Evolutionary conservation across 2,329 filamentous ascomycete genomes (phyloP), one percentile per base, ranked within the genome.

Genomic region (Coniochaeta hoffmannii): DNA sequence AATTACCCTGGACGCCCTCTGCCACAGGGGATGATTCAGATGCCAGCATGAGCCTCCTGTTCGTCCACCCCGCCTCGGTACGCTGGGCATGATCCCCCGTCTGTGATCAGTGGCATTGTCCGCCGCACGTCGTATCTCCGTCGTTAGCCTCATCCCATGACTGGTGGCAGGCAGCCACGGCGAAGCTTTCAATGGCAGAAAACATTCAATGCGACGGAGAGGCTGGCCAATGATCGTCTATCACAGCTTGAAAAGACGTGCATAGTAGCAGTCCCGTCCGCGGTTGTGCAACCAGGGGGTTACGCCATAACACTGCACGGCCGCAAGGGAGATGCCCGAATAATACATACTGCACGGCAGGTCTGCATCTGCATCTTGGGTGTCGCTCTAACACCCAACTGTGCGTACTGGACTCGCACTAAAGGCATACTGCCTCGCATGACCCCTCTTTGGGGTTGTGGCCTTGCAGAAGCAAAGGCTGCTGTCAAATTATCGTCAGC

Each of bases 401-500:
- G 15, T 22, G 24, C 34, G 35, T 41, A 24, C 17, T 36, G 22
- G 41, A 46, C 36, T 41, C 9, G 36, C 41, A 46, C 26, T n/a
- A n/a, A n/a, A n/a, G n/a, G n/a, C 10, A 1, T 41, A 24, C 24
- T 5, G 41, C 41, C 24, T 28, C 10, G 41, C 19, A 24, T 46
- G 41, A 41, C 41, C 38, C 41, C 41, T 46, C 22, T 24, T 9
- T 28, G 22, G 24, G 19, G 19, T 46, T 31, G 14, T 46, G 26
- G 49, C 59, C 56, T 28, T 2, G 4, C 41, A 46, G 24, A 46
- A 46, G 41, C 19, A n/a, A n/a, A n/a, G n/a, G n/a, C 26, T 46
- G 41, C 9, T 64, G 66, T 69, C 61, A 69, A 67, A 66, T 56
- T 68, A 69, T 70, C 63, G 65, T 68, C 67, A 69, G 59, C 71